A percentile compares a stretch with the other conserved stretches of the same genome.
Conservation (phyloP, 805 yeast species). For the Wickerhamomyces hampshirensis region DNA sequence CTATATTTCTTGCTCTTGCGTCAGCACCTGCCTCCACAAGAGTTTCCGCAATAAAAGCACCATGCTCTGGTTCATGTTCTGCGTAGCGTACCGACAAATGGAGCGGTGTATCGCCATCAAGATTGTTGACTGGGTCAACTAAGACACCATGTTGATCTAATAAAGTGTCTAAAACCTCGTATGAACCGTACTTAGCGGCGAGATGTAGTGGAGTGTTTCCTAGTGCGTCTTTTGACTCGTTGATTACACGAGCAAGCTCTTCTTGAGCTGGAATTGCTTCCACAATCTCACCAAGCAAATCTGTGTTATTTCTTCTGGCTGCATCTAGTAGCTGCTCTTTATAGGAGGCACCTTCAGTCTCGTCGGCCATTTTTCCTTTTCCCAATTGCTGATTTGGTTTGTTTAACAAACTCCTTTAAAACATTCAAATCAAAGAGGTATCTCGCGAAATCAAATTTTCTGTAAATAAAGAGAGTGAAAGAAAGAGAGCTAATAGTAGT, state of each 20-base stretch:
- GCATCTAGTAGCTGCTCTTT: conserved; percentile 81
- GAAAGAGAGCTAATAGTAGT: too few relatives aligned
- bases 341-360: conserved; percentile 68
- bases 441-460: too few relatives aligned
- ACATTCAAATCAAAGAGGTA: too few relatives aligned
- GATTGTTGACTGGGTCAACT: conserved; percentile 69
- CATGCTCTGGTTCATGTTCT: conserved; percentile 75
- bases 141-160: conserved; percentile 89
- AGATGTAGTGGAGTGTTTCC: conserved; percentile 81
- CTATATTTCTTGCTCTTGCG: conserved; percentile 54
- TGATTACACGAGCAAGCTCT: conserved; percentile 48
- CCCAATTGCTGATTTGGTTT: background rate
- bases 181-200: conserved; percentile 76
- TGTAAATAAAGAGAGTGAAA: too few relatives aligned
- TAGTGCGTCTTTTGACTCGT: conserved; percentile 66
- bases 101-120: conserved; percentile 83
- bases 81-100: conserved; percentile 81
- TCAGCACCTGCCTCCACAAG: conserved; percentile 91
- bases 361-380: conserved; percentile 12
- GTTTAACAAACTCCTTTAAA: too few relatives aligned
- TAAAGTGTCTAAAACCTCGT: conserved; percentile 77
- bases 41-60: conserved; percentile 69
- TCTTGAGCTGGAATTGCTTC: conserved; percentile 25
- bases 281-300: conserved; percentile 57
- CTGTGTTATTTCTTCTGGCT: conserved; percentile 83